Evolutionary conservation across 495 filamentous ascomycete genomes (phyloP).

Genomic region (Neurospora sp.): DNA sequence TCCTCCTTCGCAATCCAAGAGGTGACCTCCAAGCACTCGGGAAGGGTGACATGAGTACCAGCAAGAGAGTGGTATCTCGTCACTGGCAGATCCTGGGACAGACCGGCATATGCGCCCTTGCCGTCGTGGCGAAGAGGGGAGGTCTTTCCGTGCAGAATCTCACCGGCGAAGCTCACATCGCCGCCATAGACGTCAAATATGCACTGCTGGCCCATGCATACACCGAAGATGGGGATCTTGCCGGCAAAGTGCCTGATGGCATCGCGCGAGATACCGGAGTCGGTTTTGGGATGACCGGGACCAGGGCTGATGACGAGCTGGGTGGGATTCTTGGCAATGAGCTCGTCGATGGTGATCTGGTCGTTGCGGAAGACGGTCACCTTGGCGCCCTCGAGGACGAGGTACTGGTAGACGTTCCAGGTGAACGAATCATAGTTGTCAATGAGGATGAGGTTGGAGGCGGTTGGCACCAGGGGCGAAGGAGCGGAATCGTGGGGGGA

Average conservation of each 20-base stretch:
- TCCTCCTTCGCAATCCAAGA: slow-evolving; percentile 74
- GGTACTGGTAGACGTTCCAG: slow-evolving; percentile 98
- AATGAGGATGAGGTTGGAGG: slow-evolving; percentile 86
- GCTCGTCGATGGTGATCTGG: slow-evolving; percentile 71
- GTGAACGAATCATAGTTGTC: slow-evolving; percentile 99
- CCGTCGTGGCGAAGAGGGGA: slow-evolving; percentile 78
- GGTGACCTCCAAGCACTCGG: slow-evolving; percentile 76
- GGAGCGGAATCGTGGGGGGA: slow-evolving; percentile 73
- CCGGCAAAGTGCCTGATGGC: slow-evolving; percentile 89
- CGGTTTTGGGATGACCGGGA: slow-evolving; percentile 79
- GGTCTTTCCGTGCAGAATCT: slow-evolving; percentile 96
- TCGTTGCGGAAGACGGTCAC: slow-evolving; percentile 90
- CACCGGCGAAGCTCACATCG: slow-evolving; percentile 82
- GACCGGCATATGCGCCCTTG: slow-evolving; percentile 73
- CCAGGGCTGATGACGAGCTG: slow-evolving; percentile 93
- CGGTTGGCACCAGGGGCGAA: slow-evolving; percentile 55
- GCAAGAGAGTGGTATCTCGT: slow-evolving; percentile 96
- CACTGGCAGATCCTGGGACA: slow-evolving; percentile 70
- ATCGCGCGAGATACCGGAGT: slow-evolving; percentile 85
- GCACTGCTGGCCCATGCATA: slow-evolving; percentile 99
- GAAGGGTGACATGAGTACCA: slow-evolving; percentile 81
- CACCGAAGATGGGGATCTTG: slow-evolving; percentile 91
- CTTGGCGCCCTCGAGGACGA: slow-evolving; percentile 83
- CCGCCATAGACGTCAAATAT: slow-evolving; percentile 90
- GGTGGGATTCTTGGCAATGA: slow-evolving; percentile 74